These are phyloP conservation scores for Thelephora ganbajun DNA, from an alignment of 768 basidiomycete species.

Conservation along the genomic window DNA sequence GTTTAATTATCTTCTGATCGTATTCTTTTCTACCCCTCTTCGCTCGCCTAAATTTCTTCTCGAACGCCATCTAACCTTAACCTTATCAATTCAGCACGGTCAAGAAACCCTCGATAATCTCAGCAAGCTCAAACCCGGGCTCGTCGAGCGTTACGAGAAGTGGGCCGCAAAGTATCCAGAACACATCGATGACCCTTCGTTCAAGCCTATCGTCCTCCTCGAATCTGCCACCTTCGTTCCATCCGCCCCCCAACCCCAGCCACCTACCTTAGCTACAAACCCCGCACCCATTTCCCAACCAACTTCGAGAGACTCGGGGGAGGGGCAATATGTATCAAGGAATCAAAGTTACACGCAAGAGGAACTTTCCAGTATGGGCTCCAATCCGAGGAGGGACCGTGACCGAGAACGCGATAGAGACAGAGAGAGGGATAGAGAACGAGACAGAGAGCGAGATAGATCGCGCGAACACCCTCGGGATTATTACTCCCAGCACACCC, in stretches of 20 bases:
- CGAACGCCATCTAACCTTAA: background rate
- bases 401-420: too few species aligned
- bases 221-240: background rate
- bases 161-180: conserved; percentile 25
- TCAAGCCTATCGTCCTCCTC: background rate
- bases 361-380: too few species aligned
- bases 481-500: too few species aligned
- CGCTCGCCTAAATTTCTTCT: background rate
- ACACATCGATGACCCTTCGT: background rate
- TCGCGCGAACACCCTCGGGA: conserved; percentile 13
- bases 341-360: too few species aligned
- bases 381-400: too few species aligned
- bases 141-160: conserved; percentile 50
- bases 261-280: too few species aligned
- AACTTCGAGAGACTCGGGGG: too few species aligned
- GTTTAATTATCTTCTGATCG: background rate
- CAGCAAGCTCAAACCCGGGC: conserved; percentile 44
- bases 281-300: too few species aligned
- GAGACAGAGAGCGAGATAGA: background rate
- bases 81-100: conserved; percentile 37
- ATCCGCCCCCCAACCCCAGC: conserved; percentile 7
- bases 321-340: too few species aligned
- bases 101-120: conserved; percentile 60
- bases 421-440: background rate
- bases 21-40: background rate